Conservation (phyloP, 805 yeast genomes). For the Blastobotrys parvus region DNA sequence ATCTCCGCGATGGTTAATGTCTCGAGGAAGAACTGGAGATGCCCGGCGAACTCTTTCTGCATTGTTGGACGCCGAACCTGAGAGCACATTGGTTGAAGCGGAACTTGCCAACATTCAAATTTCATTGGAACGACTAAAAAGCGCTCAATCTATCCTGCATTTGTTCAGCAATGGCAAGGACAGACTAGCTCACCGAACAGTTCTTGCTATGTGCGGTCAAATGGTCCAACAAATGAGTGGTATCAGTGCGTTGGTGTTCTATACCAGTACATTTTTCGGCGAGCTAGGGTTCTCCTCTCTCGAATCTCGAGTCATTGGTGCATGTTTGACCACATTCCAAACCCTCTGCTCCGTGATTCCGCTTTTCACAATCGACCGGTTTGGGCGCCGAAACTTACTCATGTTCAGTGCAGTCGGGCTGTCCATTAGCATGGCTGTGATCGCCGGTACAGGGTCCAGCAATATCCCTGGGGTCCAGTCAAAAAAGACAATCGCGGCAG, state of each 20-base stretch:
- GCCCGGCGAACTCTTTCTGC: conserved; percentile 12
- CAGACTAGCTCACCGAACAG: neutral
- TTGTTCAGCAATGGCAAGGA: conserved; percentile 1
- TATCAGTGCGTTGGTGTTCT: neutral
- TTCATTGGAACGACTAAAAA: conserved; percentile 68
- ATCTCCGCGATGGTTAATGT: conserved; percentile 80
- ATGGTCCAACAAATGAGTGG: conserved; percentile 3
- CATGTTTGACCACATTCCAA: conserved; percentile 55
- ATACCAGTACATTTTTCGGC: conserved; percentile 70
- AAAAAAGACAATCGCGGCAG: conserved; percentile 6
- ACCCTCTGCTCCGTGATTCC: conserved; percentile 47
- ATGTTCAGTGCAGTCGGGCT: conserved; percentile 1
- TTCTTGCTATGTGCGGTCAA: neutral
- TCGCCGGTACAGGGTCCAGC: conserved; percentile 3
- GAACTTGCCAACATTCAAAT: conserved; percentile 65
- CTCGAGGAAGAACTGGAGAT: conserved; percentile 42
- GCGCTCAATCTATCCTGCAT: conserved; percentile 21
- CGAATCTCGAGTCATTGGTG: conserved; percentile 20
- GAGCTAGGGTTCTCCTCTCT: conserved; percentile 29
- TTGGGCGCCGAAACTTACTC: neutral
- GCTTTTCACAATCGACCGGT: neutral
- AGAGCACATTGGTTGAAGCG: conserved; percentile 68
- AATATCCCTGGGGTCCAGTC: neutral
- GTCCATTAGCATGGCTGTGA: conserved; percentile 13
- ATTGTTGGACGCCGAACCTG: conserved; percentile 63